Percentiles rank a stretch among this genome's conserved stretches.
phyloP scores from a whole-genome alignment of 2,329 filamentous ascomycete species.

The Monilinia polystroma region DNA sequence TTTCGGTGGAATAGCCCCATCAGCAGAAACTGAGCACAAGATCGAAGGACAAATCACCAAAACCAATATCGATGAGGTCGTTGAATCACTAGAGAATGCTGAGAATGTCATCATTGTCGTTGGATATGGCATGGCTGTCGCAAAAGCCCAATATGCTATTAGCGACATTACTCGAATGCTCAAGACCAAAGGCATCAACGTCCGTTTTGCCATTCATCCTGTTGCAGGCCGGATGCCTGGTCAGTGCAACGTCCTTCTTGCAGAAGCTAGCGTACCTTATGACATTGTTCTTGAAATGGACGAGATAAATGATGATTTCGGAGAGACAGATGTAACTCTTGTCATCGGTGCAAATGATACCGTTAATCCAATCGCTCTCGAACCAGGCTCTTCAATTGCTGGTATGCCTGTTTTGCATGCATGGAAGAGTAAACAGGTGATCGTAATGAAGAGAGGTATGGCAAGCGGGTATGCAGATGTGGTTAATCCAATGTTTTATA shows the following conservation, averaged over 20 bases:
- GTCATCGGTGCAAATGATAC: conserved; percentile 93
- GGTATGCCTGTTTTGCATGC: conserved; percentile 91
- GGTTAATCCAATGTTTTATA: conserved; percentile 90
- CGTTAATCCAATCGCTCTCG: conserved; percentile 84
- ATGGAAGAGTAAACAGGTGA: conserved; percentile 90
- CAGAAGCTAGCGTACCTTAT: conserved; percentile 84
- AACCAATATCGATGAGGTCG: conserved; percentile 76
- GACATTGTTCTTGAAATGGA: conserved; percentile 95
- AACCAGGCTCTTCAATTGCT: conserved; percentile 79
- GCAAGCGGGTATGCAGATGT: conserved; percentile 88
- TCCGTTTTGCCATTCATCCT: conserved; percentile 87
- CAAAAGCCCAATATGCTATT: conserved; percentile 89
- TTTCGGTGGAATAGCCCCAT: conserved; percentile 75
- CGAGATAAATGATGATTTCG: conserved; percentile 91
- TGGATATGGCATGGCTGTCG: conserved; percentile 92
- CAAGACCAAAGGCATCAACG: conserved; percentile 72
- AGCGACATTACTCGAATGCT: conserved; percentile 75
- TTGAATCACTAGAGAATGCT: conserved; percentile 70
- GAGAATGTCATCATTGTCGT: conserved; percentile 83
- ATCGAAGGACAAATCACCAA: conserved; percentile 78
- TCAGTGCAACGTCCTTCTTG: conserved; percentile 87
- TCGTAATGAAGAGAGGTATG: conserved; percentile 92
- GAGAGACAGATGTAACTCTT: conserved; percentile 79
- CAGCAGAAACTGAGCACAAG: conserved; percentile 64
- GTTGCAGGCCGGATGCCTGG: conserved; percentile 91